phyloP scores from a whole-genome alignment of 2,329 filamentous ascomycete genomes.

The Chrysoporthe deuterocubensis region DNA sequence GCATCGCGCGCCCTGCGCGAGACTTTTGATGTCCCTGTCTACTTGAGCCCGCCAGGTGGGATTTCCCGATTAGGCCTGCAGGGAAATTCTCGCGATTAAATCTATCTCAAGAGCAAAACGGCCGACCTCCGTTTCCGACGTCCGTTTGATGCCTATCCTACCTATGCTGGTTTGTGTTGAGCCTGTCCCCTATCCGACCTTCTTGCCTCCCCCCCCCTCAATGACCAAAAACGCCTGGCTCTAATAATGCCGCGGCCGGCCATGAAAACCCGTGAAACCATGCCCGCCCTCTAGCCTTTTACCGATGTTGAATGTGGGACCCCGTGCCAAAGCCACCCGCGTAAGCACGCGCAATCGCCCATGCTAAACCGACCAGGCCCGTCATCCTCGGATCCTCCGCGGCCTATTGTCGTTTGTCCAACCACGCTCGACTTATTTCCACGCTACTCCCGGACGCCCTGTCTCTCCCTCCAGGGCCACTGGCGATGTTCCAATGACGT shows the following conservation, averaged over 20 bases:
- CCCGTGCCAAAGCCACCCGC: background rate
- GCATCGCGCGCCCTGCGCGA: too few species aligned
- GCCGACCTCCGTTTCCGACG: background rate
- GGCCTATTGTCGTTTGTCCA: background rate
- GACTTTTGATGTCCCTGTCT: background rate
- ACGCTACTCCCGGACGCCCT: too few species aligned
- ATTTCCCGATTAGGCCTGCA: too few species aligned
- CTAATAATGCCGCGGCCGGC: background rate
- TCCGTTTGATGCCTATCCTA: background rate
- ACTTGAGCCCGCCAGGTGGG: too few species aligned
- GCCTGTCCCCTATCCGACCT: background rate
- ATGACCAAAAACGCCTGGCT: background rate
- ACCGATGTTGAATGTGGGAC: background rate
- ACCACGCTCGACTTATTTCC: too few species aligned
- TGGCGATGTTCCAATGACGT: background rate
- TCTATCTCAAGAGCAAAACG: background rate
- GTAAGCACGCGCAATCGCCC: background rate
- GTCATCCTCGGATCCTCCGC: background rate
- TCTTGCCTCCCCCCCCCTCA: background rate
- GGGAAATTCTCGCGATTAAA: background rate
- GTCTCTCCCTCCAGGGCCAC: too few species aligned
- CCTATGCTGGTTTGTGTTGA: slow-evolving; percentile 1
- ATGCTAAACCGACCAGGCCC: background rate
- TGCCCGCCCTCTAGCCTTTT: background rate
- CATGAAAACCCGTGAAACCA: background rate